Conservation (phyloP, 257 asterid genomes). For the Cynanchum wilfordii region DNA sequence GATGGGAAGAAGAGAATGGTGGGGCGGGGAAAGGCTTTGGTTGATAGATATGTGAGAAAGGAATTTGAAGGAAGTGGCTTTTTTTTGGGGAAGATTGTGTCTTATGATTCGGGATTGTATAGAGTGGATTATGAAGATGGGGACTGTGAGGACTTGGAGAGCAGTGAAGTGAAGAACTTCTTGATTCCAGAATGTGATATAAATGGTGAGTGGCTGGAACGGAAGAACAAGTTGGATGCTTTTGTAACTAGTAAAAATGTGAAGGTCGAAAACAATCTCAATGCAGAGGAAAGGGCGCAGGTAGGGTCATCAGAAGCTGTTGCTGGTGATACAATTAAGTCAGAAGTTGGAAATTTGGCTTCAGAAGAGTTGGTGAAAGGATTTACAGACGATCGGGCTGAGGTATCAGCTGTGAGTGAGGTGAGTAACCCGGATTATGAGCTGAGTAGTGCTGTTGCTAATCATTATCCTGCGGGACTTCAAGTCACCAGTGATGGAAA, state of each 20-base stretch:
- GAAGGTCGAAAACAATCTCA: constrained; percentile 16
- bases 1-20: constrained; percentile 43
- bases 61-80: constrained; percentile 55
- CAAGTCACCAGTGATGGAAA: constrained; percentile 24
- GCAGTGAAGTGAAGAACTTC: constrained; percentile 37
- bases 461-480: constrained; percentile 13
- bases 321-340: constrained; percentile 11
- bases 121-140: constrained; percentile 74
- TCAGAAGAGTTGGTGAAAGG: constrained; percentile 3
- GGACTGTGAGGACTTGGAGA: constrained; percentile 66
- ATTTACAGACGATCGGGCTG: background rate
- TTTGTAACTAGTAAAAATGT: constrained; percentile 29
- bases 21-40: constrained; percentile 42
- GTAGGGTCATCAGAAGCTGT: constrained; percentile 1
- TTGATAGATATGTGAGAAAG: constrained; percentile 65
- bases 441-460: constrained; percentile 20
- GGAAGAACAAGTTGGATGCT: constrained; percentile 45
- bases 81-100: constrained; percentile 56
- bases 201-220: constrained; percentile 50
- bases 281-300: constrained; percentile 9
- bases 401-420: constrained; percentile 6
- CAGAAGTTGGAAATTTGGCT: constrained; percentile 8
- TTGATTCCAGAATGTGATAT: constrained; percentile 52
- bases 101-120: constrained; percentile 54
- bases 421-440: constrained; percentile 8